These are phyloP conservation scores for Xylaria palmicola DNA, from an alignment of 495 filamentous ascomycete genomes.

Conservation along the genomic window DNA sequence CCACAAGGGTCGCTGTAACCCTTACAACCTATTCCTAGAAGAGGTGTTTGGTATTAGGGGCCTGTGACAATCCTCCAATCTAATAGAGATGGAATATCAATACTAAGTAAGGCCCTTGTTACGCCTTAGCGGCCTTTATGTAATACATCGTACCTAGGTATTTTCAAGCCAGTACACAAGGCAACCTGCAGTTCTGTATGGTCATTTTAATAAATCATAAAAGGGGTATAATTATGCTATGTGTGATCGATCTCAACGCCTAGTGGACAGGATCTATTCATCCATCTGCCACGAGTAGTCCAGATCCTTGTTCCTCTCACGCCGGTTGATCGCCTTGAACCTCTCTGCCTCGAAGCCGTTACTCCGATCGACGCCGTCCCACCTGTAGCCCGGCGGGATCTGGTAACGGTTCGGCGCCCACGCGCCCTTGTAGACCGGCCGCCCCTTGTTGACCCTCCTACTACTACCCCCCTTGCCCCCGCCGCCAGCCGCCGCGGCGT, in stretches of 20 bases:
- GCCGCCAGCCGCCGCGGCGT: not conserved
- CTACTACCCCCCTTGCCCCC: slow-evolving; percentile 26
- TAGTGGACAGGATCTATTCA: slow-evolving; percentile 51
- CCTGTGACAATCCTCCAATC: too few relatives aligned
- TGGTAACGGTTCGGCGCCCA: slow-evolving; percentile 91
- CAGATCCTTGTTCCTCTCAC: slow-evolving; percentile 68
- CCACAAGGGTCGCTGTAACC: not conserved
- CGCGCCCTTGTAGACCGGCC: slow-evolving; percentile 75
- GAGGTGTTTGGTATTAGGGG: too few relatives aligned
- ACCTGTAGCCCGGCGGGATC: slow-evolving; percentile 85
- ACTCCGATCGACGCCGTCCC: slow-evolving; percentile 95
- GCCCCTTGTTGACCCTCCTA: slow-evolving; percentile 52
- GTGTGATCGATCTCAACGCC: not conserved
- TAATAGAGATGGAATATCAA: not conserved
- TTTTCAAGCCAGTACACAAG: not conserved
- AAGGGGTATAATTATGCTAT: slow-evolving; percentile 11
- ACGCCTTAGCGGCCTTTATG: not conserved
- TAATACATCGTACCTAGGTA: slow-evolving; percentile 5
- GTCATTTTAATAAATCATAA: not conserved
- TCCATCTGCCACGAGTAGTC: slow-evolving; percentile 98
- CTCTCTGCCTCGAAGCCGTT: slow-evolving; percentile 95
- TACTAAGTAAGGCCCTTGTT: not conserved
- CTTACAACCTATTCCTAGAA: not conserved
- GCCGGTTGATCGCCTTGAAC: slow-evolving; percentile 81
- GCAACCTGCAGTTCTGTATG: not conserved